These are phyloP conservation scores for Botryotinia calthae DNA, from an alignment of 2,329 filamentous ascomycete genomes.

Conservation along the genomic window DNA sequence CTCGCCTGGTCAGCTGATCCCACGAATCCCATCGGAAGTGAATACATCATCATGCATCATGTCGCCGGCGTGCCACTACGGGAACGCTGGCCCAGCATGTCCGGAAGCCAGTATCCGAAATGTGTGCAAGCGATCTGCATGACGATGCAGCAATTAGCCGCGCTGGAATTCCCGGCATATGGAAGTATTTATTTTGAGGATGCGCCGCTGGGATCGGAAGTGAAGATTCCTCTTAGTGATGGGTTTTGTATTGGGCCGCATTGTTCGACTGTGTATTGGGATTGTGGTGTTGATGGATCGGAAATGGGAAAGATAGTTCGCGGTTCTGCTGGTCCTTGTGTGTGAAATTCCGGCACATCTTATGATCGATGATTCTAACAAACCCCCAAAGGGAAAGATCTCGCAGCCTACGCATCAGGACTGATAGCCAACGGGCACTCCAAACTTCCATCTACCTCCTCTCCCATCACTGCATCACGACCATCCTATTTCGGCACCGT, in stretches of 20 bases:
- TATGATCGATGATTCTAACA: background rate
- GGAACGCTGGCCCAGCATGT: slow-evolving; percentile 39
- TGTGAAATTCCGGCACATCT: background rate
- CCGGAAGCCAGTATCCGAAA: slow-evolving; percentile 33
- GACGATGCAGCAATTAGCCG: slow-evolving; percentile 26
- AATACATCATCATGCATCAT: slow-evolving; percentile 45
- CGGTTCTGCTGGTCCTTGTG: slow-evolving; percentile 24
- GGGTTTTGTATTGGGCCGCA: slow-evolving; percentile 39
- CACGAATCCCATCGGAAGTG: slow-evolving; percentile 35
- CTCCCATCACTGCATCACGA: slow-evolving; percentile 17
- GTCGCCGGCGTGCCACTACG: slow-evolving; percentile 39
- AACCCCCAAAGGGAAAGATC: background rate
- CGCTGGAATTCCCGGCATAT: slow-evolving; percentile 40
- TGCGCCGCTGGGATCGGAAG: slow-evolving; percentile 16
- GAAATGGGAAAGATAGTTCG: background rate
- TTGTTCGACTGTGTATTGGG: slow-evolving; percentile 29
- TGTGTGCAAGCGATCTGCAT: slow-evolving; percentile 26
- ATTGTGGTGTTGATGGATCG: slow-evolving; percentile 7
- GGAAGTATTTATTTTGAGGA: slow-evolving; percentile 39
- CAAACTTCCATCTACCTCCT: slow-evolving; percentile 21
- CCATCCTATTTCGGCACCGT: slow-evolving; percentile 22
- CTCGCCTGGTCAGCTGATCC: background rate
- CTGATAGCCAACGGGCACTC: slow-evolving; percentile 19
- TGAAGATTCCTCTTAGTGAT: slow-evolving; percentile 17
- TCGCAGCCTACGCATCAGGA: background rate